These are phyloP conservation scores for Colletotrichum sidae DNA, from an alignment of 2,329 filamentous ascomycete genomes.

Conservation along the genomic window DNA sequence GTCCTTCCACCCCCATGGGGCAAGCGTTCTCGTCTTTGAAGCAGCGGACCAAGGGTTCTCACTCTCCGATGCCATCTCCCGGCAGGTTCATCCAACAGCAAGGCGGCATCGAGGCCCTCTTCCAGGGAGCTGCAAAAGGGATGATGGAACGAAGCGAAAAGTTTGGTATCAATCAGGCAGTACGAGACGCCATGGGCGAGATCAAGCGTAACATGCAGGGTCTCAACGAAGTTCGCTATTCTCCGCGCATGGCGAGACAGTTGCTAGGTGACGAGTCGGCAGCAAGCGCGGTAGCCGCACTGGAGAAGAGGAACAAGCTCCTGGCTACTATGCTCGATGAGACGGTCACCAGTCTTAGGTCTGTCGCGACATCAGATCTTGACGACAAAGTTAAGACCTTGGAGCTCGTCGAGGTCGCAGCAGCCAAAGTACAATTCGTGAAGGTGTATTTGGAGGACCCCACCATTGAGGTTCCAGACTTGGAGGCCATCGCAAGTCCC, in stretches of 20 bases:
- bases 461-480: constrained; percentile 60
- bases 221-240: constrained; percentile 67
- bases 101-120: constrained; percentile 74
- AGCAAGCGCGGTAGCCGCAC: constrained; percentile 54
- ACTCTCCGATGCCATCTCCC: constrained; percentile 60
- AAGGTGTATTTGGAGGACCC: constrained; percentile 71
- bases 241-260: constrained; percentile 51
- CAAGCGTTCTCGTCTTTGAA: constrained; percentile 47
- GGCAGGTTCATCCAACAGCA: constrained; percentile 65
- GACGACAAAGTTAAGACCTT: constrained; percentile 62
- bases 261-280: constrained; percentile 50
- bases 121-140: constrained; percentile 81
- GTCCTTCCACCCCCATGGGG: constrained; percentile 39
- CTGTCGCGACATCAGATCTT: constrained; percentile 63
- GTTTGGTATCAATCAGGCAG: constrained; percentile 82
- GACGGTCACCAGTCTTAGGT: constrained; percentile 72
- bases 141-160: constrained; percentile 80
- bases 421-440: constrained; percentile 74
- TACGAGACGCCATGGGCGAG: constrained; percentile 84
- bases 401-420: constrained; percentile 68
- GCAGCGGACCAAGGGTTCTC: constrained; percentile 53
- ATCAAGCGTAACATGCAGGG: constrained; percentile 80
- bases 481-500: constrained; percentile 28
- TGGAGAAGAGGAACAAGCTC: constrained; percentile 75
- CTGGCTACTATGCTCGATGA: constrained; percentile 77